A percentile compares a stretch with the other conserved stretches of the same genome.
These are phyloP conservation scores for Penicillium cinerascens DNA, from an alignment of 495 filamentous ascomycete species.

Conservation along the genomic window DNA sequence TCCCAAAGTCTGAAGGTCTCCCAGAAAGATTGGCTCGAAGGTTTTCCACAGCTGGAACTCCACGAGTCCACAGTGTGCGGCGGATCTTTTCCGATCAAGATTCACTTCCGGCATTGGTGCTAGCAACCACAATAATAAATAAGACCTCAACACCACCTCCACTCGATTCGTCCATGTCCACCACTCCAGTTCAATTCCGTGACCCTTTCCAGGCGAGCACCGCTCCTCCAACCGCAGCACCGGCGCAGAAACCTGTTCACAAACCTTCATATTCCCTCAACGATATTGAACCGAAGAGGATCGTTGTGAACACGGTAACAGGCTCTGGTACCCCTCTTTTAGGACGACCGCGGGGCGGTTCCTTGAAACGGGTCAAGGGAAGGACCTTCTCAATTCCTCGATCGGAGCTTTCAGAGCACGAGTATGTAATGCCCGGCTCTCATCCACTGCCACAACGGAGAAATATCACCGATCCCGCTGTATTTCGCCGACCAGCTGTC, in stretches of 20 bases:
- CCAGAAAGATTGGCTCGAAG: conserved; percentile 35
- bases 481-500: conserved; percentile 32
- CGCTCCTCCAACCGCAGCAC: neutral
- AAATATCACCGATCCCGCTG: conserved; percentile 42
- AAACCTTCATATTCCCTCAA: conserved; percentile 23
- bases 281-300: conserved; percentile 25
- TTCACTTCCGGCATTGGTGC: conserved; percentile 36
- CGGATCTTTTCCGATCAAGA: conserved; percentile 25
- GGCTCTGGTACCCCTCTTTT: conserved; percentile 17
- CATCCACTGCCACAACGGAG: conserved; percentile 28
- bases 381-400: conserved; percentile 35
- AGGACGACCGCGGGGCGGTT: conserved; percentile 22
- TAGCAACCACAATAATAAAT: conserved; percentile 34
- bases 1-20: conserved; percentile 30
- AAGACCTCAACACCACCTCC: conserved; percentile 1
- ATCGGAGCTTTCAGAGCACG: conserved; percentile 21
- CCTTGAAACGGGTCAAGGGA: conserved; percentile 33
- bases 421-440: conserved; percentile 22
- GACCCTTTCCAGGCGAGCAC: conserved; percentile 30
- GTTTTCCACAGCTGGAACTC: conserved; percentile 26
- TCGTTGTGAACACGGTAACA: conserved; percentile 24
- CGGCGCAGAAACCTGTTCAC: conserved; percentile 9
- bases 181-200: conserved; percentile 30
- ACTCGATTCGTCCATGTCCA: neutral
- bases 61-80: conserved; percentile 24